A percentile compares a stretch with the other conserved stretches of the same genome.
phyloP scores from a whole-genome alignment of 2,329 filamentous ascomycete species.

The Aspergillus alliaceus region DNA sequence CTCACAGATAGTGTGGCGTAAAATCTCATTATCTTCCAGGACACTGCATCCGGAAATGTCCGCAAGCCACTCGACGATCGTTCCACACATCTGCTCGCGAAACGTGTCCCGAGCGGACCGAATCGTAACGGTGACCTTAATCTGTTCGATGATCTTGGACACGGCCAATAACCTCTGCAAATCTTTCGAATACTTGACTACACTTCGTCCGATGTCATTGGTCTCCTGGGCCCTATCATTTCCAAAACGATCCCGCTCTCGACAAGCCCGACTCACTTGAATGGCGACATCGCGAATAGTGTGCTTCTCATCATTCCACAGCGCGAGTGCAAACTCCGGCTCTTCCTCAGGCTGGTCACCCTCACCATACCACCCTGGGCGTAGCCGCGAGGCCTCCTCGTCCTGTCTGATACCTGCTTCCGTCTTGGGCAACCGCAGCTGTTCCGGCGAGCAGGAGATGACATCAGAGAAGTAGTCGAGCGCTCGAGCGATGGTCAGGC shows the following conservation, averaged over 20 bases:
- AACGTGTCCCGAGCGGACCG: constrained; percentile 93
- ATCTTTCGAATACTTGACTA: constrained; percentile 74
- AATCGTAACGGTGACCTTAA: constrained; percentile 94
- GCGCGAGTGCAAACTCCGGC: constrained; percentile 76
- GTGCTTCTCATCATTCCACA: constrained; percentile 99
- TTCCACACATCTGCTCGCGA: constrained; percentile 97
- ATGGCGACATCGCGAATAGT: constrained; percentile 87
- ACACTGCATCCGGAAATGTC: constrained; percentile 91
- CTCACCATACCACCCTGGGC: constrained; percentile 69
- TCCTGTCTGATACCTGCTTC: constrained; percentile 77
- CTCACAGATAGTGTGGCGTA: constrained; percentile 82
- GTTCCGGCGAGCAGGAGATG: constrained; percentile 95
- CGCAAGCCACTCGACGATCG: constrained; percentile 91
- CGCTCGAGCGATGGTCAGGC: constrained; percentile 79
- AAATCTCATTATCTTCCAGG: constrained; percentile 73
- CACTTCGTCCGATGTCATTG: constrained; percentile 81
- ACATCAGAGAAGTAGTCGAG: constrained; percentile 98
- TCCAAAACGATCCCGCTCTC: constrained; percentile 68
- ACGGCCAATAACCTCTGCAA: constrained; percentile 72
- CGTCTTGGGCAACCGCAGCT: constrained; percentile 82
- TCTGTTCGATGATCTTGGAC: constrained; percentile 86
- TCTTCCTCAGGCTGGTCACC: constrained; percentile 63
- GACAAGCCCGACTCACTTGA: constrained; percentile 87
- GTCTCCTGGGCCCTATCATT: constrained; percentile 79
- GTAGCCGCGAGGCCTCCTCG: constrained; percentile 75